A percentile compares a stretch with the other conserved stretches of the same genome.
Evolutionary conservation across 2,329 filamentous ascomycete genomes (phyloP).

Genomic region (Aureobasidium sp.): DNA sequence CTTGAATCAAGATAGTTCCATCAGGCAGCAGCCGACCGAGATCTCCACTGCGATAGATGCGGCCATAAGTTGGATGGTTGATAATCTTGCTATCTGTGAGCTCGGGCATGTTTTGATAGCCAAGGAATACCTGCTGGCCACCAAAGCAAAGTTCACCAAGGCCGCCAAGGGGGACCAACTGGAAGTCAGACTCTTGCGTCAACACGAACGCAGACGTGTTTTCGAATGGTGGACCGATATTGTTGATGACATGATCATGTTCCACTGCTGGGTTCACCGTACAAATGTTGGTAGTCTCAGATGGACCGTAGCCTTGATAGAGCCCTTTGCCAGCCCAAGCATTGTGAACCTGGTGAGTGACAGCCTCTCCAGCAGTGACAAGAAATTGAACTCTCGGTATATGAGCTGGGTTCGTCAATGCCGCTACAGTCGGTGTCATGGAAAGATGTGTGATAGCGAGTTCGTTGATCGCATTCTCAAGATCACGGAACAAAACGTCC

Average conservation of each 20-base stretch:
- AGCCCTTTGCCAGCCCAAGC: conserved; percentile 60
- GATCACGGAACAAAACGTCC: conserved; percentile 62
- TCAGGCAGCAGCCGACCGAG: conserved; percentile 70
- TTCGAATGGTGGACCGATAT: conserved; percentile 64
- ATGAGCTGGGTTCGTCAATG: conserved; percentile 58
- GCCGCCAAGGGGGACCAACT: conserved; percentile 57
- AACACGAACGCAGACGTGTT: conserved; percentile 71
- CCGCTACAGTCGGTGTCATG: conserved; percentile 76
- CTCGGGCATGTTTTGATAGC: conserved; percentile 60
- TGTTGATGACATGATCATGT: conserved; percentile 52
- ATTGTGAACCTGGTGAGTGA: conserved; percentile 62
- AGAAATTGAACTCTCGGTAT: conserved; percentile 66
- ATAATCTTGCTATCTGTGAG: conserved; percentile 61
- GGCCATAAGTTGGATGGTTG: conserved; percentile 57
- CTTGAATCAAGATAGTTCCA: conserved; percentile 63
- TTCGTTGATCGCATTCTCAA: conserved; percentile 56
- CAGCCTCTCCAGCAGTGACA: conserved; percentile 71
- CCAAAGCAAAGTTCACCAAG: conserved; percentile 82
- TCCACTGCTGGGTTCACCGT: conserved; percentile 58
- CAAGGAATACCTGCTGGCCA: conserved; percentile 66
- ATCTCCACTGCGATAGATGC: conserved; percentile 75
- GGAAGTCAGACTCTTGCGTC: conserved; percentile 32
- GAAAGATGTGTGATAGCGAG: conserved; percentile 70
- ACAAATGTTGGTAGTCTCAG: conserved; percentile 83
- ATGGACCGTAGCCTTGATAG: conserved; percentile 76